Evolutionary conservation across 768 basidiomycete genomes (phyloP).

Genomic region (Trametopsis cervina): DNA sequence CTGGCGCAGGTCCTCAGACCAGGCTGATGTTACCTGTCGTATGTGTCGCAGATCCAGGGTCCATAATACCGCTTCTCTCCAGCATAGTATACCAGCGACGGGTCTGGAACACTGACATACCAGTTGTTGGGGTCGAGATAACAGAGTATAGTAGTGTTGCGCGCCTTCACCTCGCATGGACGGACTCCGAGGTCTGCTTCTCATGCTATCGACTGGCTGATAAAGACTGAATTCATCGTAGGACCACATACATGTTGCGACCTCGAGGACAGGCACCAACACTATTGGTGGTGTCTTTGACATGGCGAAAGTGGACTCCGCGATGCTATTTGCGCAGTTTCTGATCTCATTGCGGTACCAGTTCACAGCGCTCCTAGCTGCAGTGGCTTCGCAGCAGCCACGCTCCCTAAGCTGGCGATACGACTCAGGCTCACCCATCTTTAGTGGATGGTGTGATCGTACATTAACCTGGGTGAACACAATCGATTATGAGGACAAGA

Average conservation of each 20-base stretch:
- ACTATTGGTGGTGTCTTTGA: background rate
- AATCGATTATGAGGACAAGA: too few species aligned
- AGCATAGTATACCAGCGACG: background rate
- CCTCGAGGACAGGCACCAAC: background rate
- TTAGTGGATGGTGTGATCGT: too few species aligned
- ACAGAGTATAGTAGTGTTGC: background rate
- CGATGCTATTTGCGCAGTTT: background rate
- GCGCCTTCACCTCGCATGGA: background rate
- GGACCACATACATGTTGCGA: background rate
- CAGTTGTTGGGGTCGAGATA: background rate
- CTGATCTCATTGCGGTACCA: background rate
- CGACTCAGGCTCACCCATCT: too few species aligned
- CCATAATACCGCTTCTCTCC: background rate
- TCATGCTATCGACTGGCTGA: background rate
- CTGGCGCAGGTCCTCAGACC: background rate
- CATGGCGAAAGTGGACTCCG: background rate
- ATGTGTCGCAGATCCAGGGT: background rate
- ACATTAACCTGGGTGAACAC: too few species aligned
- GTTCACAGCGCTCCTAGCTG: background rate
- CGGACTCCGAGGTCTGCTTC: background rate
- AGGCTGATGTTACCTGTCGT: background rate
- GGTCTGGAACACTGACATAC: background rate
- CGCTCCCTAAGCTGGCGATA: background rate
- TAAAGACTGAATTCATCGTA: background rate
- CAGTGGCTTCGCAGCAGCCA: background rate